Evolutionary conservation across 192 early-diverging fungal genomes (phyloP).

Genomic region (Rhizophlyctis rosea): DNA sequence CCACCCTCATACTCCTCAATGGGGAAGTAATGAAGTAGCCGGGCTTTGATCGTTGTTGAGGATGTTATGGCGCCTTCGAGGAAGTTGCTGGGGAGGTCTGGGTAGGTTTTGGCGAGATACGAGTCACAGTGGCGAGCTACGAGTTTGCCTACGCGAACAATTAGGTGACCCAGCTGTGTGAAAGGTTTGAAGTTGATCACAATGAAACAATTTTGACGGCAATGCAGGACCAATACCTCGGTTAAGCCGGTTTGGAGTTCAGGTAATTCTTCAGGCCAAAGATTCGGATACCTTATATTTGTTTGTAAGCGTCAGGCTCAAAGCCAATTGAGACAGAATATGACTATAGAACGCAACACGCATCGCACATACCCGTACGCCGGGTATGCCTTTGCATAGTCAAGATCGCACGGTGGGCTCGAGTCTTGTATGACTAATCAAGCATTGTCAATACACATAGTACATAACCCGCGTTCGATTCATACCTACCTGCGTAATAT

Average conservation of each 20-base stretch:
- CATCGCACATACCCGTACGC: constrained; percentile 35
- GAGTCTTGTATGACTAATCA: no score
- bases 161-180: constrained; percentile 53
- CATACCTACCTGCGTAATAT: constrained; percentile 60
- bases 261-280: constrained; percentile 58
- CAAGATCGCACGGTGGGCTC: no score
- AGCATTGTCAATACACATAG: constrained; percentile 17
- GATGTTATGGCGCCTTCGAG: constrained; percentile 49
- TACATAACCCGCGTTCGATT: constrained; percentile 38
- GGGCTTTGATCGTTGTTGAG: constrained; percentile 57
- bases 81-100: constrained; percentile 42
- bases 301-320: no score
- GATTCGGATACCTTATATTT: no score
- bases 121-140: constrained; percentile 58
- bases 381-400: constrained; percentile 45
- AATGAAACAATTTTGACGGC: background rate
- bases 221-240: constrained; percentile 10
- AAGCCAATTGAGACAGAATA: no score
- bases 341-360: no score
- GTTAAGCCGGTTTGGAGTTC: constrained; percentile 50
- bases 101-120: constrained; percentile 43
- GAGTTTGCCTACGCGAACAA: constrained; percentile 52
- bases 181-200: constrained; percentile 13
- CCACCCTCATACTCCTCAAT: constrained; percentile 22
- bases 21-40: constrained; percentile 68